Evolutionary conservation across 306 rosid species (phyloP).

Genomic region (Vicia villosa): DNA sequence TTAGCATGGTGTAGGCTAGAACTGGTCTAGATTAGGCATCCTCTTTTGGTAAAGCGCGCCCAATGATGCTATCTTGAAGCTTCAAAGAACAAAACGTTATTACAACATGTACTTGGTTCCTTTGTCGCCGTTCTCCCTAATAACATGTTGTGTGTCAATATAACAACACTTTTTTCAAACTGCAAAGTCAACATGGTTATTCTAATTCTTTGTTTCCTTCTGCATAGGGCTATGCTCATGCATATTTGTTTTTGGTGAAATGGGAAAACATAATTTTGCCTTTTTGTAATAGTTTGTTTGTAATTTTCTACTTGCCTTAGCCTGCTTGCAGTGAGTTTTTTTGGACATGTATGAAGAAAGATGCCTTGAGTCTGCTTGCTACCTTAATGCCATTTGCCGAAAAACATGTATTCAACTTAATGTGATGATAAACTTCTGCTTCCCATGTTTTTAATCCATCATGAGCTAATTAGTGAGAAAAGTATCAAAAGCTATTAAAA

Average conservation of each 20-base stretch:
- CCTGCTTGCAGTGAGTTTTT: neutral
- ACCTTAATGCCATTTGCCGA: neutral
- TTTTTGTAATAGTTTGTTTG: neutral
- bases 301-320: constrained; percentile 1
- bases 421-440: neutral
- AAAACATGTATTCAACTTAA: neutral
- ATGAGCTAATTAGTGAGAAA: neutral
- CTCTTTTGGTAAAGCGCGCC: no score
- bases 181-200: neutral
- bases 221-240: constrained; percentile 4
- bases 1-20: no score
- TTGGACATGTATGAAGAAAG: neutral
- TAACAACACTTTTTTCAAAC: neutral
- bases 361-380: neutral
- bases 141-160: neutral
- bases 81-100: no score
- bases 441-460: neutral
- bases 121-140: neutral
- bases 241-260: neutral
- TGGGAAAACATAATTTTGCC: neutral
- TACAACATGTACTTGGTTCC: no score
- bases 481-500: no score
- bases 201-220: constrained; percentile 10
- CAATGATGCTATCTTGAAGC: no score
- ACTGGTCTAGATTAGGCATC: no score